Conservation (phyloP, 257 asterid species). For the Solanum pennellii region DNA sequence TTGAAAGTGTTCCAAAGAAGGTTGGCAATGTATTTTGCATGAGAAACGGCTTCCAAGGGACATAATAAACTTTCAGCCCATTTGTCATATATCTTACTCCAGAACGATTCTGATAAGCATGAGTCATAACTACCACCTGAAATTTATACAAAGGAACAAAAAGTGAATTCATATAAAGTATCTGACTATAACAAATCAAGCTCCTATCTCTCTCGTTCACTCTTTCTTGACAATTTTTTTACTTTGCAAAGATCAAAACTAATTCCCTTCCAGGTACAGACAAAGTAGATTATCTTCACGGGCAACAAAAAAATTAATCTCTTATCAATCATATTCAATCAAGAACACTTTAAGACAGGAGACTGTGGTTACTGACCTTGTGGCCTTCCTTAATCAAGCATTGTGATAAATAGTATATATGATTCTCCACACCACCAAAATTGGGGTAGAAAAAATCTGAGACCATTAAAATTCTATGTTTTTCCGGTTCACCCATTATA, state of each 20-base stretch:
- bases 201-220: neutral
- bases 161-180: neutral
- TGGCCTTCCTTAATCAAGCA: slow-evolving; percentile 87
- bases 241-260: neutral
- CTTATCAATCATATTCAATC: neutral
- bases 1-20: slow-evolving; percentile 78
- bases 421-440: slow-evolving; percentile 94
- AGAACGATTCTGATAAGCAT: slow-evolving; percentile 77
- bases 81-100: slow-evolving; percentile 95
- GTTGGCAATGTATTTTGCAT: slow-evolving; percentile 94
- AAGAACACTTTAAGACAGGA: neutral
- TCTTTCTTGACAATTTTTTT: neutral
- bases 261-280: neutral
- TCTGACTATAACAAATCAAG: neutral
- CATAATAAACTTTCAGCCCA: slow-evolving; percentile 84
- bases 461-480: slow-evolving; percentile 71
- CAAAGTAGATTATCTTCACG: neutral
- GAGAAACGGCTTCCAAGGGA: slow-evolving; percentile 86
- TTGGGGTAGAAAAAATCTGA: slow-evolving; percentile 93
- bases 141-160: neutral
- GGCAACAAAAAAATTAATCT: neutral
- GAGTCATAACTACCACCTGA: slow-evolving; percentile 93
- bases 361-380: slow-evolving; percentile 33
- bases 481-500: slow-evolving; percentile 36
- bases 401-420: slow-evolving; percentile 84